phyloP scores from a whole-genome alignment of 208 protist genomes.

The Naegleria lovaniensis region DNA sequence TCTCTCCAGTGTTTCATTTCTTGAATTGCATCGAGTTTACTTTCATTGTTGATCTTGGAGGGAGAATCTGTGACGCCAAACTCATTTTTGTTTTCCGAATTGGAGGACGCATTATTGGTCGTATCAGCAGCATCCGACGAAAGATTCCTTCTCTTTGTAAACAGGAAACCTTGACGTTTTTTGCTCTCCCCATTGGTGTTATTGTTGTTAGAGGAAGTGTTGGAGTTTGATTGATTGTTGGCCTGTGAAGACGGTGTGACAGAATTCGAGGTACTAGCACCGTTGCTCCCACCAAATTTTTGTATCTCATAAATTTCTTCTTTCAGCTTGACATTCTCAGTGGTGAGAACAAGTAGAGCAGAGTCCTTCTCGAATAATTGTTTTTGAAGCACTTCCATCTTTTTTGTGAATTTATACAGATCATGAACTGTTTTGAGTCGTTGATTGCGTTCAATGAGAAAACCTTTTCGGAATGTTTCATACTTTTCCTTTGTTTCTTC shows the following conservation, averaged over 20 bases:
- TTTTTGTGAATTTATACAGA: conserved; percentile 6
- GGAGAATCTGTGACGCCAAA: background rate
- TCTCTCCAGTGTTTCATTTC: background rate
- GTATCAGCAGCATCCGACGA: background rate
- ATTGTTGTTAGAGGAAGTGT: background rate
- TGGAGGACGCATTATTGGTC: background rate
- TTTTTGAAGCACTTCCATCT: conserved; percentile 8
- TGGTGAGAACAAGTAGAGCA: background rate
- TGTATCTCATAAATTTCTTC: conserved; percentile 1
- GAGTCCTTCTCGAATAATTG: conserved; percentile 10
- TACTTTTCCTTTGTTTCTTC: background rate
- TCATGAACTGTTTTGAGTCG: background rate
- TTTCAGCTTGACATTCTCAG: background rate
- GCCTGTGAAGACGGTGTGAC: too few relatives aligned
- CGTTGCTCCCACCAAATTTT: background rate
- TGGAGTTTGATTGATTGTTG: background rate
- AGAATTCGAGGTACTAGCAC: background rate
- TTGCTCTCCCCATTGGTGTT: background rate
- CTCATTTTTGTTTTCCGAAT: background rate
- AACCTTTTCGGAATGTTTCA: background rate
- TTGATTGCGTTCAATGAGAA: background rate
- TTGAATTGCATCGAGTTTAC: background rate
- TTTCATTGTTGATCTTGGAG: background rate
- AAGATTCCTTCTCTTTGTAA: background rate
- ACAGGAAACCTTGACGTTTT: background rate